These are phyloP conservation scores for Monilinia fructigena DNA, from an alignment of 2,329 filamentous ascomycete genomes.

Conservation along the genomic window DNA sequence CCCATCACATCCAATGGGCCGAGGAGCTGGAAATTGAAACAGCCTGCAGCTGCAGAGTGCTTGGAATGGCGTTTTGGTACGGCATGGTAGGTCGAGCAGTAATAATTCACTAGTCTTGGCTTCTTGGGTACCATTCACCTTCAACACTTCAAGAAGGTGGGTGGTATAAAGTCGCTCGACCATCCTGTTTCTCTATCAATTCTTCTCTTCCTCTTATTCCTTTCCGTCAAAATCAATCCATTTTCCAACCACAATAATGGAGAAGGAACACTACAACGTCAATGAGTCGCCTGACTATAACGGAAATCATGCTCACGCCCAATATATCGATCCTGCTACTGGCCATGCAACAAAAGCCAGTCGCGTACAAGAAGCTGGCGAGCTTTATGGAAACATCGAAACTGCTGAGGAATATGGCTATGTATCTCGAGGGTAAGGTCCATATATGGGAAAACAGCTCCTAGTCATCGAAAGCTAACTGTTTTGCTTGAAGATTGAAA, in stretches of 20 bases:
- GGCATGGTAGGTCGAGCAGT: not conserved
- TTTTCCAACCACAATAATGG: conserved; percentile 28
- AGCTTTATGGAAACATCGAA: conserved; percentile 51
- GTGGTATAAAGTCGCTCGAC: conserved; percentile 13
- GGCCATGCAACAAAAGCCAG: conserved; percentile 37
- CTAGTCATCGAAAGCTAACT: not conserved
- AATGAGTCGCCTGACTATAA: conserved; percentile 29
- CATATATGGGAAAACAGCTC: not conserved
- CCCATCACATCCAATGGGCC: conserved; percentile 18
- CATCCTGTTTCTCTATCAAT: not conserved
- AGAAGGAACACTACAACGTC: conserved; percentile 34
- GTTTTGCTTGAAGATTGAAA: conserved; percentile 31
- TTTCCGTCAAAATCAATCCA: conserved; percentile 2
- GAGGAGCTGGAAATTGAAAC: conserved; percentile 23
- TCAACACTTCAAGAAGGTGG: not conserved
- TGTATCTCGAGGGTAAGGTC: conserved; percentile 48
- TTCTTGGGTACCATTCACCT: conserved; percentile 8
- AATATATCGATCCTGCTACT: conserved; percentile 31
- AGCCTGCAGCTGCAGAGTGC: conserved; percentile 16
- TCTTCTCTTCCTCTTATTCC: not conserved
- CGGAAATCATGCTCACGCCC: conserved; percentile 25
- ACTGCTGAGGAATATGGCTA: conserved; percentile 53
- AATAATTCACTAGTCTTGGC: conserved; percentile 18
- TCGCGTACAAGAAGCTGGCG: conserved; percentile 49
- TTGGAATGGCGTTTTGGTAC: conserved; percentile 14